Evolutionary conservation across 768 basidiomycete species (phyloP), one percentile per base, ranked within the genome.

Genomic region (Psilocybe cubensis): DNA sequence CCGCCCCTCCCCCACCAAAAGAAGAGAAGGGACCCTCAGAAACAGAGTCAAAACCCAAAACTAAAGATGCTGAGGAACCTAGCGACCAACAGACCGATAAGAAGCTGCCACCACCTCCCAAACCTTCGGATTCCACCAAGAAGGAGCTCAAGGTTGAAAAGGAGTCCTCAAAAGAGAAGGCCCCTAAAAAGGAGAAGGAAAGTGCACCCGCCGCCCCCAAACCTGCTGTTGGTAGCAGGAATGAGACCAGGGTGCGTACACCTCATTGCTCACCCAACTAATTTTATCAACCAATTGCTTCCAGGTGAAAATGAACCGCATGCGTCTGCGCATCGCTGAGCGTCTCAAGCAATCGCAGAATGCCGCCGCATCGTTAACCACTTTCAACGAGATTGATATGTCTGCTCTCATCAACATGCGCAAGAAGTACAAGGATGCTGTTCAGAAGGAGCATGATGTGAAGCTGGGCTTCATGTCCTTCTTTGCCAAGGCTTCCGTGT

Each of bases 341-440:
- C 94, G 96, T 51, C 85, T 99, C 71, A 99, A 99, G 79, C 90
- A 97, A 71, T 96, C 96, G 21, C 96, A 99, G 73, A 97, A 98
- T 70, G 86, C 92, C 18, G 97, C 96, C 3, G 96, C 96, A 45
- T 96, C 94, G 48, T 75, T 98, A 58, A 98, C 97, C 29, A 98
- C 96, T 23, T 99, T 99, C 85, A 98, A 99, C 79, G 96, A 99
- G 77, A 93, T 99, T 70, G 96, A 98, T 79, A 98, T 99, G 96
- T 95, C 94, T 40, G 89, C 92, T 41, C 78, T 98, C 54, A 91
- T 97, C 79, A 88, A 89, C 40, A 86, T 98, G 87, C 91, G 96
- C 67, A 86, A 89, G 71, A 86, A 88, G 70, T 96, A 94, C 86
- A 98, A 98, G 81, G 95, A 97, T 61, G 79, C 83, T 42, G 79